phyloP scores from a whole-genome alignment of 352 stramenopile genomes.

The Phytophthora kernoviae region DNA sequence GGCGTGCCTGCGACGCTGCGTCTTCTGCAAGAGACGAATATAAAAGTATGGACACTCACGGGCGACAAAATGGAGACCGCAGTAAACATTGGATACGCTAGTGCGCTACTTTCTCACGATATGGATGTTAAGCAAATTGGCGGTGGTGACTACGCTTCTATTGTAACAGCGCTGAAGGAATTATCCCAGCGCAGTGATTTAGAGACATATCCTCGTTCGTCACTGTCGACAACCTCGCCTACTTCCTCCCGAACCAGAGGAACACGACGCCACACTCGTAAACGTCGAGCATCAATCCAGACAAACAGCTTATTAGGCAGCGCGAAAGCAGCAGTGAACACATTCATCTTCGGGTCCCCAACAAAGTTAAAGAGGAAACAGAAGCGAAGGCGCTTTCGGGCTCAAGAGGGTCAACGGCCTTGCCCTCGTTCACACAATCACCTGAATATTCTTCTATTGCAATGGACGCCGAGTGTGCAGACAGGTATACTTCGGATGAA shows the following conservation, averaged over 20 bases:
- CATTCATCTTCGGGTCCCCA: conserved; percentile 18
- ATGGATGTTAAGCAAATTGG: conserved; percentile 80
- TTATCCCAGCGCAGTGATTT: conserved; percentile 36
- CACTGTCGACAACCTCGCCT: conserved; percentile 11
- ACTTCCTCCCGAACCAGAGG: conserved; percentile 5
- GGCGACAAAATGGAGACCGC: conserved; percentile 96
- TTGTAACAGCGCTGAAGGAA: conserved; percentile 53
- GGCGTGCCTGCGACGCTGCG: conserved; percentile 90
- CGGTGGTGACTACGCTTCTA: conserved; percentile 66
- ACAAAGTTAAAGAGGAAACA: conserved; percentile 25
- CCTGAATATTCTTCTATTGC: conserved; percentile 36
- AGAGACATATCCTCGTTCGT: conserved; percentile 4
- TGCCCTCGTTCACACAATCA: conserved; percentile 8
- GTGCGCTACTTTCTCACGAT: conserved; percentile 74
- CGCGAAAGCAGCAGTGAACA: conserved; percentile 20
- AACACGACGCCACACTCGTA: conserved; percentile 9
- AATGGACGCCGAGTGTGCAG: conserved; percentile 24
- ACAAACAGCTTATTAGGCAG: conserved; percentile 26
- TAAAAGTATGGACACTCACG: conserved; percentile 96
- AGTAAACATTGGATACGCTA: conserved; percentile 95
- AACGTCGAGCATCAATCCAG: conserved; percentile 11
- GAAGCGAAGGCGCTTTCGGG: conserved; percentile 21
- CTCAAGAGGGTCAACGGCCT: conserved; percentile 19
- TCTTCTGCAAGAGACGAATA: conserved; percentile 85
- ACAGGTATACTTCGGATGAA: conserved; percentile 25